Conservation (phyloP, 345 rosid genomes). For the Euphorbia peplus region DNA sequence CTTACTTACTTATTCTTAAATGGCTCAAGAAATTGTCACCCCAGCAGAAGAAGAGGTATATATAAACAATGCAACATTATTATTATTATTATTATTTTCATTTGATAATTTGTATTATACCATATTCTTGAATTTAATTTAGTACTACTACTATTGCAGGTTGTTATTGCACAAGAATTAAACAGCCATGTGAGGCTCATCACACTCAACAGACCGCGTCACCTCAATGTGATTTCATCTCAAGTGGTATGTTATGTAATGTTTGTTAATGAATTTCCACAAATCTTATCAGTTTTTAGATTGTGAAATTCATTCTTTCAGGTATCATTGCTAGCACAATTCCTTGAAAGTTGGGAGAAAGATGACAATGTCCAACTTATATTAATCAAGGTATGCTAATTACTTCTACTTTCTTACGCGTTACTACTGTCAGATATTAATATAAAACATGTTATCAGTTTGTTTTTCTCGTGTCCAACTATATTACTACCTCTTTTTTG, state of each 20-base stretch:
- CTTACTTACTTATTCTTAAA: too few species aligned
- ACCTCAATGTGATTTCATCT: slow-evolving; percentile 76
- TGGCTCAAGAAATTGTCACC: too few species aligned
- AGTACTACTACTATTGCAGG: slow-evolving; percentile 37
- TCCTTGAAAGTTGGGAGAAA: slow-evolving; percentile 81
- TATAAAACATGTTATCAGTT: too few species aligned
- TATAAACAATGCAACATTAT: too few species aligned
- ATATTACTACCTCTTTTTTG: neutral
- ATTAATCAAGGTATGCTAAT: slow-evolving; percentile 81
- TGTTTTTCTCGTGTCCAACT: neutral
- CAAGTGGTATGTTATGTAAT: slow-evolving; percentile 57
- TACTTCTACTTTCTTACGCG: slow-evolving; percentile 3
- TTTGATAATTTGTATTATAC: neutral
- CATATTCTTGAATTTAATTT: neutral
- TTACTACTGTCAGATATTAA: too few species aligned
- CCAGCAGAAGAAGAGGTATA: too few species aligned
- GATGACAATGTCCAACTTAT: slow-evolving; percentile 57
- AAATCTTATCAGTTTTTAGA: neutral
- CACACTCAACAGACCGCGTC: slow-evolving; percentile 83
- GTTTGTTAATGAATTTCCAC: too few species aligned
- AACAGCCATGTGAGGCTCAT: slow-evolving; percentile 45
- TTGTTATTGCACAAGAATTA: slow-evolving; percentile 67
- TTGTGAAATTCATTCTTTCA: slow-evolving; percentile 13
- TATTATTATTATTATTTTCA: too few species aligned
- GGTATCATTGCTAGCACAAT: slow-evolving; percentile 74